Conservation (phyloP, 129 eudicot species). For the Dittrichia graveolens region DNA sequence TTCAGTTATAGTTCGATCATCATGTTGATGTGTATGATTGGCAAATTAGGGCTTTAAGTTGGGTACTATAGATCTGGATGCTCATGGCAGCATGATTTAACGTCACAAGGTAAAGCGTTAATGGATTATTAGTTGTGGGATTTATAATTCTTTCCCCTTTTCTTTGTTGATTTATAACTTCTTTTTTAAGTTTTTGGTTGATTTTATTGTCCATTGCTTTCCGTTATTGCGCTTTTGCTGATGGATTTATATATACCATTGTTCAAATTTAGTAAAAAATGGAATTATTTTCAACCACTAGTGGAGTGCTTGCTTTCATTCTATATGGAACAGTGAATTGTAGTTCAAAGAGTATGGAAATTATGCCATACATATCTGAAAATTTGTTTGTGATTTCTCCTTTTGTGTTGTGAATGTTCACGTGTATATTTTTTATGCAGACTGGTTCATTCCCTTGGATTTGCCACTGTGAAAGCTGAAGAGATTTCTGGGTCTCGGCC, state of each 20-base stretch:
- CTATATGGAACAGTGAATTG: background rate
- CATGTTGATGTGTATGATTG: slow-evolving; percentile 24
- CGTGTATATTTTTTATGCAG: slow-evolving; percentile 45
- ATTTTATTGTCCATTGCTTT: background rate
- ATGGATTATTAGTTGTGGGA: slow-evolving; percentile 24
- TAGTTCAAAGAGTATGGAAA: background rate
- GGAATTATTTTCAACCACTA: background rate
- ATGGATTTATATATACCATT: no score
- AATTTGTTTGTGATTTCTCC: background rate
- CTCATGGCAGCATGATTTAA: slow-evolving; percentile 23
- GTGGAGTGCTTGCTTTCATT: background rate
- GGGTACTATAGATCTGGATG: slow-evolving; percentile 23
- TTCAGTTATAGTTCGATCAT: slow-evolving; percentile 35
- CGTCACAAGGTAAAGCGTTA: slow-evolving; percentile 26
- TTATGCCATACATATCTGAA: background rate
- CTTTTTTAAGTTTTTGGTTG: background rate
- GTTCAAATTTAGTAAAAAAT: background rate
- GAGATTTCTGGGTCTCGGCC: slow-evolving; percentile 82
- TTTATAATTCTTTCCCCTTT: slow-evolving; percentile 1
- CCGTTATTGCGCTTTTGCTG: background rate
- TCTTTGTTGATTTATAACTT: background rate
- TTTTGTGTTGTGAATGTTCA: slow-evolving; percentile 5
- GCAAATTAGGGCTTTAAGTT: slow-evolving; percentile 34
- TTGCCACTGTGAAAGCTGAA: slow-evolving; percentile 81
- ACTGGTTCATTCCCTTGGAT: slow-evolving; percentile 60